A percentile compares a stretch with the other conserved stretches of the same genome.
phyloP scores from a whole-genome alignment of 768 basidiomycete species.

The Exidia glandulosa region DNA sequence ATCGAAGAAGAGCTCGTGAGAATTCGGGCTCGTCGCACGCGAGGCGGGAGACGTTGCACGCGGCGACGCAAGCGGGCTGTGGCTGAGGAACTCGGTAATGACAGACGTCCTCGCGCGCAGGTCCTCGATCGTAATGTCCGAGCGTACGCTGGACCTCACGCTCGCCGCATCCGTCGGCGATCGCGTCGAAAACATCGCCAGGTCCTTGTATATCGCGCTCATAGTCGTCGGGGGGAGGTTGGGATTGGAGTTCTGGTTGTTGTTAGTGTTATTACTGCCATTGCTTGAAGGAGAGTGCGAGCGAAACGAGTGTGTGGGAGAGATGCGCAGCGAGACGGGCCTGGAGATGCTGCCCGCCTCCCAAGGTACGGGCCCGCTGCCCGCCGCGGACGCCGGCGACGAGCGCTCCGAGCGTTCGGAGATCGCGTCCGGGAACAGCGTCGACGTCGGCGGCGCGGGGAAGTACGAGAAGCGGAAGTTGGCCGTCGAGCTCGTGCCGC shows the following conservation, averaged over 20 bases:
- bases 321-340: background rate
- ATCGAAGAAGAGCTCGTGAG: background rate
- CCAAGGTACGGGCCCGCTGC: background rate
- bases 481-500: background rate
- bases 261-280: background rate
- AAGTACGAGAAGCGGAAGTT: background rate
- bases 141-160: background rate
- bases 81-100: background rate
- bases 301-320: background rate
- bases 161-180: background rate
- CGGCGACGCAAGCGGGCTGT: background rate
- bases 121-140: background rate
- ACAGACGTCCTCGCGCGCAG: background rate
- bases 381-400: background rate
- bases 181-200: no score
- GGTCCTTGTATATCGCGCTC: no score
- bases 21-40: background rate
- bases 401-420: background rate
- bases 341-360: background rate
- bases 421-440: no score
- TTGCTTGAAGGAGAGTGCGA: background rate
- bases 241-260: background rate
- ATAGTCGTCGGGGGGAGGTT: background rate
- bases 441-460: background rate
- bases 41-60: no score